Percentiles rank a stretch among this genome's conserved stretches.
Conservation (phyloP, 2,329 filamentous ascomycete genomes). For the Malbranchea zuffiana region DNA sequence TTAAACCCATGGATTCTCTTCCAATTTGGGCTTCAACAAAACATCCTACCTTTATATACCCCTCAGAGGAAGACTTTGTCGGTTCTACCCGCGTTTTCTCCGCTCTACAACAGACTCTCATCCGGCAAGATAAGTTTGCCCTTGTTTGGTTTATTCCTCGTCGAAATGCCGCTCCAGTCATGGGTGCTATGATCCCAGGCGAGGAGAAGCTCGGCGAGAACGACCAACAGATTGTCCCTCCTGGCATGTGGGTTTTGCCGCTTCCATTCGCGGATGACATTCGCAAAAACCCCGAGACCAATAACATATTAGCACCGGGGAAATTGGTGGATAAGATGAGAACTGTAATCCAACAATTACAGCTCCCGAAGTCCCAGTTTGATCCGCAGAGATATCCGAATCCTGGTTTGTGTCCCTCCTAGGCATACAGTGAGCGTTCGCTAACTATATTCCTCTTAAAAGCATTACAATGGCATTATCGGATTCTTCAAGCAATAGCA, state of each 20-base stretch:
- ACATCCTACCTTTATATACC: constrained; percentile 86
- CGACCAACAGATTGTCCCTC: constrained; percentile 60
- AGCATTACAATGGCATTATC: constrained; percentile 92
- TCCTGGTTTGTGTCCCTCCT: constrained; percentile 40
- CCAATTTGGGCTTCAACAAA: constrained; percentile 76
- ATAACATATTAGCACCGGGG: constrained; percentile 51
- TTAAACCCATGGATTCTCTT: constrained; percentile 67
- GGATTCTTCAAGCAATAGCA: constrained; percentile 80
- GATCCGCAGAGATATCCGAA: constrained; percentile 85
- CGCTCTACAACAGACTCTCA: constrained; percentile 76
- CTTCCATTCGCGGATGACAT: constrained; percentile 86
- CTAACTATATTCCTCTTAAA: constrained; percentile 10
- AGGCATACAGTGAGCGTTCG: too few species aligned
- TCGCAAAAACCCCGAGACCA: constrained; percentile 57
- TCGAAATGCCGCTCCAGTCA: constrained; percentile 63
- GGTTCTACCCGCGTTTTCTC: constrained; percentile 90
- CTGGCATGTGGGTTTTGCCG: constrained; percentile 78
- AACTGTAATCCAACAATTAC: constrained; percentile 68
- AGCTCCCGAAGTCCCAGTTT: constrained; percentile 75
- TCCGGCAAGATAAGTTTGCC: constrained; percentile 67
- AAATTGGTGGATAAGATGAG: constrained; percentile 72
- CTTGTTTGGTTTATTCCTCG: constrained; percentile 85
- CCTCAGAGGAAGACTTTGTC: constrained; percentile 77
- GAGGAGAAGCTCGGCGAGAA: constrained; percentile 53
- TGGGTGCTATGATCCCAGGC: constrained; percentile 75